Conservation (phyloP, 805 yeast species). For the Wickerhamomyces xylosicus region DNA sequence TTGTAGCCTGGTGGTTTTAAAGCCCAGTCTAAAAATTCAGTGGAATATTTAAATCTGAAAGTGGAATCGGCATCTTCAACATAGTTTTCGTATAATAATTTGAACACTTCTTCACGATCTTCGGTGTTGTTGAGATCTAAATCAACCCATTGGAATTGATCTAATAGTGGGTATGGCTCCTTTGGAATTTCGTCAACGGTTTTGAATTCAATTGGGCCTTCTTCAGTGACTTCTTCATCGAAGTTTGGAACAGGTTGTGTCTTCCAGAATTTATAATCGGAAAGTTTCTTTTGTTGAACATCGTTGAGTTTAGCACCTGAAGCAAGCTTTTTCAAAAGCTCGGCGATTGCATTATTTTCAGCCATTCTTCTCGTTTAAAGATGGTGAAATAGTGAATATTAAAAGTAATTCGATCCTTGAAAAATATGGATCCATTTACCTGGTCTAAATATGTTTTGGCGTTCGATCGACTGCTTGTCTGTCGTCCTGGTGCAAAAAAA, state of each 20-base stretch:
- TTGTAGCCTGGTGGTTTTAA: conserved; percentile 89
- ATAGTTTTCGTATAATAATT: conserved; percentile 76
- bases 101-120: conserved; percentile 69
- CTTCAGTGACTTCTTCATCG: conserved; percentile 53
- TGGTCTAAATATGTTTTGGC: neutral
- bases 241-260: conserved; percentile 90
- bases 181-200: conserved; percentile 64
- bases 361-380: conserved; percentile 8
- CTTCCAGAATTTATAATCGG: conserved; percentile 93
- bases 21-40: conserved; percentile 85
- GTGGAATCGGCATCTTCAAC: conserved; percentile 92
- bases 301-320: conserved; percentile 33
- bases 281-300: conserved; percentile 60
- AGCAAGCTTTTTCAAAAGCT: conserved; percentile 35
- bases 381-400: neutral
- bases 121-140: conserved; percentile 48
- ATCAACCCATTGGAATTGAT: conserved; percentile 84
- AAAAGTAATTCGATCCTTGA: neutral
- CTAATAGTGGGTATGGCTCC: conserved; percentile 52
- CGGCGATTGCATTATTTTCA: conserved; percentile 37
- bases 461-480: neutral
- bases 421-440: neutral
- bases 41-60: conserved; percentile 82
- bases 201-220: conserved; percentile 78
- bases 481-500: neutral